These are phyloP conservation scores for Nannizziopsis arthrosporioides DNA, from an alignment of 2,329 filamentous ascomycete genomes.

Conservation along the genomic window DNA sequence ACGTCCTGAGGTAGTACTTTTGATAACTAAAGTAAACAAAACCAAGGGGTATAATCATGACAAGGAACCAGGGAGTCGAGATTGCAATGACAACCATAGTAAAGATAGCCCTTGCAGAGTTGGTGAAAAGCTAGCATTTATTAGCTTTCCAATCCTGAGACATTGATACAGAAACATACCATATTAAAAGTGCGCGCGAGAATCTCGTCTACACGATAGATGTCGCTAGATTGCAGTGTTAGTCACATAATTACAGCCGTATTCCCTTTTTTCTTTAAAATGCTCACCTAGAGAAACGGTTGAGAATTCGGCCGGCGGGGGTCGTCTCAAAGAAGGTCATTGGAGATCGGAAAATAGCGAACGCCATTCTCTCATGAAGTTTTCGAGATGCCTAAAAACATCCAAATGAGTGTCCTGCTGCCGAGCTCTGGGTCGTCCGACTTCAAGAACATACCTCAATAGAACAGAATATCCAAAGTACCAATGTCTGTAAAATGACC, in stretches of 20 bases:
- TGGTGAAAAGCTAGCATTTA: slow-evolving; percentile 51
- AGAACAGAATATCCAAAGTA: slow-evolving; percentile 98
- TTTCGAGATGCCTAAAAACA: slow-evolving; percentile 67
- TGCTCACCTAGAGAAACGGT: slow-evolving; percentile 78
- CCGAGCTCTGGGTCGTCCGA: not conserved
- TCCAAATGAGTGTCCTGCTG: slow-evolving; percentile 7
- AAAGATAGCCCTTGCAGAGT: slow-evolving; percentile 62
- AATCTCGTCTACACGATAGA: slow-evolving; percentile 70
- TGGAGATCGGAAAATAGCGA: slow-evolving; percentile 89
- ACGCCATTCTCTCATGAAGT: slow-evolving; percentile 93
- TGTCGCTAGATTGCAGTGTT: slow-evolving; percentile 32
- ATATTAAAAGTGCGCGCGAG: slow-evolving; percentile 96
- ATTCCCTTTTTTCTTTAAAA: not conserved
- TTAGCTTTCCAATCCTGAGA: slow-evolving; percentile 22
- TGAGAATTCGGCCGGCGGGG: slow-evolving; percentile 88
- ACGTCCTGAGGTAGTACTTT: slow-evolving; percentile 91
- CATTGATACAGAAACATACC: slow-evolving; percentile 39
- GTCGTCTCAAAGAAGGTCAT: slow-evolving; percentile 99
- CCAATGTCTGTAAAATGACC: slow-evolving; percentile 82
- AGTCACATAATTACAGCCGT: not conserved
- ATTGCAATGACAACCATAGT: slow-evolving; percentile 77
- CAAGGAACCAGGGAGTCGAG: slow-evolving; percentile 66
- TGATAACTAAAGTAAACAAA: slow-evolving; percentile 85
- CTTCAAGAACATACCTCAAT: slow-evolving; percentile 57
- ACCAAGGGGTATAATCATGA: slow-evolving; percentile 68